phyloP scores from a whole-genome alignment of 306 rosid genomes.

The Betula pendula region DNA sequence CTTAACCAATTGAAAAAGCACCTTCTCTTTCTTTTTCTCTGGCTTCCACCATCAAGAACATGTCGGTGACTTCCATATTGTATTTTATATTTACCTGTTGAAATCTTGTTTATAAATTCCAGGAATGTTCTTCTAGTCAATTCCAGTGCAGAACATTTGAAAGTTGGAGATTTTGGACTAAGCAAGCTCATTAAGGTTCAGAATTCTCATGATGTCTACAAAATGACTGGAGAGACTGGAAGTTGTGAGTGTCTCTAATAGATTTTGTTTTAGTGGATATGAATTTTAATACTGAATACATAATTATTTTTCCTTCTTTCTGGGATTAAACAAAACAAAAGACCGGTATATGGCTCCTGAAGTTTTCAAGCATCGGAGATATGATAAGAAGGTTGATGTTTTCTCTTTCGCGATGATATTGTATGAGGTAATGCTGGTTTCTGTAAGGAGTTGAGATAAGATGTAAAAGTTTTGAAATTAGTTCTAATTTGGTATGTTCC shows the following conservation, averaged over 20 bases:
- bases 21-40: neutral
- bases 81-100: slow-evolving; percentile 10
- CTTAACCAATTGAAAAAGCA: slow-evolving; percentile 2
- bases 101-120: slow-evolving; percentile 32
- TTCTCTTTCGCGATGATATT: slow-evolving; percentile 94
- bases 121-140: slow-evolving; percentile 98
- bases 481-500: slow-evolving; percentile 28
- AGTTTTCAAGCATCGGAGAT: slow-evolving; percentile 83
- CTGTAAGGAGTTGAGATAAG: slow-evolving; percentile 14
- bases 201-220: slow-evolving; percentile 92
- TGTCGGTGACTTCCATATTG: slow-evolving; percentile 19
- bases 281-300: slow-evolving; percentile 9
- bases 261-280: slow-evolving; percentile 14
- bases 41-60: slow-evolving; percentile 21
- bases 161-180: slow-evolving; percentile 96
- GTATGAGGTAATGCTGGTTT: slow-evolving; percentile 68
- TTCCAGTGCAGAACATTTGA: slow-evolving; percentile 93
- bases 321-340: slow-evolving; percentile 38
- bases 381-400: slow-evolving; percentile 93
- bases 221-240: slow-evolving; percentile 99
- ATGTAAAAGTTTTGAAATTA: slow-evolving; percentile 11
- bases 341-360: slow-evolving; percentile 99
- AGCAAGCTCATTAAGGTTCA: slow-evolving; percentile 95
- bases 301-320: slow-evolving; percentile 11
- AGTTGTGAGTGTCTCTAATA: slow-evolving; percentile 72